Evolutionary conservation across 768 basidiomycete species (phyloP).

Genomic region (Boletus sp.): DNA sequence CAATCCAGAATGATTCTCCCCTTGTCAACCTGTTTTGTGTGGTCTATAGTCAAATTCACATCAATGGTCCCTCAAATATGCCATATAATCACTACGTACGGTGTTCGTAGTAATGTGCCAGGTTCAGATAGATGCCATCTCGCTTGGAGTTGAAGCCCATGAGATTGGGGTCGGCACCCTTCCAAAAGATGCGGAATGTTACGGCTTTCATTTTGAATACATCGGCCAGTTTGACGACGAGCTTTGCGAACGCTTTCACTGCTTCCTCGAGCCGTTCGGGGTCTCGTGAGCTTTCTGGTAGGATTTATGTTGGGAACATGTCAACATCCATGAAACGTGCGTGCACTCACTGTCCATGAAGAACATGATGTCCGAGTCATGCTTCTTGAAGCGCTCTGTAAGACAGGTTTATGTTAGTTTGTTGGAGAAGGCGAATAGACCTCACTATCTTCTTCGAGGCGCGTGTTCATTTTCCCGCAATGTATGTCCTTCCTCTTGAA

Average conservation of each 20-base stretch:
- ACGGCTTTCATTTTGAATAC: background rate
- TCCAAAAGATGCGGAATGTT: background rate
- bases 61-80: background rate
- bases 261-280: background rate
- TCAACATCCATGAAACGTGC: background rate
- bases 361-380: background rate
- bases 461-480: background rate
- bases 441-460: background rate
- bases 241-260: background rate
- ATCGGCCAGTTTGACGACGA: background rate
- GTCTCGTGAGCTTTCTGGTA: background rate
- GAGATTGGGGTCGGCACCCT: background rate
- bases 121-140: background rate
- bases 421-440: background rate
- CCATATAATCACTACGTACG: background rate
- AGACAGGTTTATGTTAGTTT: background rate
- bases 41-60: background rate
- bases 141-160: background rate
- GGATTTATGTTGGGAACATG: background rate
- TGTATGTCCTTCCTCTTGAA: background rate
- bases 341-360: background rate
- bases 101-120: background rate
- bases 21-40: background rate
- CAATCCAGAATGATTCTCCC: background rate
- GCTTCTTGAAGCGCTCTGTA: background rate